A percentile compares a stretch with the other conserved stretches of the same genome.
Conservation (phyloP, 495 filamentous ascomycete genomes). For the Evernia prunastri region DNA sequence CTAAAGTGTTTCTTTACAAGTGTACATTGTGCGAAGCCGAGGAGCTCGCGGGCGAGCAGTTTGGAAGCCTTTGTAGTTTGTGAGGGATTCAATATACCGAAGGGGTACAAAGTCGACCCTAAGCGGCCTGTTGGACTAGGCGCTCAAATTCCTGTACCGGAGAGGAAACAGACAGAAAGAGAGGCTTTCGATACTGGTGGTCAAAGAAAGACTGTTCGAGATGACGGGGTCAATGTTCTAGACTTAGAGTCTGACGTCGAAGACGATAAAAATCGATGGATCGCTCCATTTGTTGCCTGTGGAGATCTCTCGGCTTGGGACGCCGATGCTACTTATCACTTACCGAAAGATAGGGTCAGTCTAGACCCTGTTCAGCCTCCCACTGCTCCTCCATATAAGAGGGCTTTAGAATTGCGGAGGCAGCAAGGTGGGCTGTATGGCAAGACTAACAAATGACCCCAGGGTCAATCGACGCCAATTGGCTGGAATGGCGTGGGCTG, state of each 20-base stretch:
- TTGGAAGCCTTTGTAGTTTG: slow-evolving; percentile 96
- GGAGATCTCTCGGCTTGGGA: slow-evolving; percentile 93
- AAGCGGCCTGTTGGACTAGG: slow-evolving; percentile 16
- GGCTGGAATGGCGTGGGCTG: no score
- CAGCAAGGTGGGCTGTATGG: slow-evolving; percentile 73
- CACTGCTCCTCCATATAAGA: slow-evolving; percentile 90
- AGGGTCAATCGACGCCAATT: no score
- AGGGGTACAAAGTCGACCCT: slow-evolving; percentile 28
- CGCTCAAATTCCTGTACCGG: slow-evolving; percentile 7
- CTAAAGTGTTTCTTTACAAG: slow-evolving; percentile 81
- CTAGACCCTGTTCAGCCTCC: slow-evolving; percentile 94
- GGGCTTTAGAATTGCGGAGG: slow-evolving; percentile 77
- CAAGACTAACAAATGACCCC: slow-evolving; percentile 55
- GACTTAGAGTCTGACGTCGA: slow-evolving; percentile 51
- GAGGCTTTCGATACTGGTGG: slow-evolving; percentile 5
- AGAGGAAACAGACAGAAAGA: neutral
- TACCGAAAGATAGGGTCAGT: slow-evolving; percentile 69
- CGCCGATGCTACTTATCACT: slow-evolving; percentile 83
- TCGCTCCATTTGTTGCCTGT: slow-evolving; percentile 91
- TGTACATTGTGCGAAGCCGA: slow-evolving; percentile 86
- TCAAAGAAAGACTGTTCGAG: slow-evolving; percentile 29
- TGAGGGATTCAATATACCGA: slow-evolving; percentile 66
- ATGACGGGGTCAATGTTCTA: slow-evolving; percentile 55
- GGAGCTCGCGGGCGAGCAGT: slow-evolving; percentile 87
- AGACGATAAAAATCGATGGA: slow-evolving; percentile 57